These are phyloP conservation scores for Otatea glauca DNA, from an alignment of 176 grass and related monocot species.

Conservation along the genomic window DNA sequence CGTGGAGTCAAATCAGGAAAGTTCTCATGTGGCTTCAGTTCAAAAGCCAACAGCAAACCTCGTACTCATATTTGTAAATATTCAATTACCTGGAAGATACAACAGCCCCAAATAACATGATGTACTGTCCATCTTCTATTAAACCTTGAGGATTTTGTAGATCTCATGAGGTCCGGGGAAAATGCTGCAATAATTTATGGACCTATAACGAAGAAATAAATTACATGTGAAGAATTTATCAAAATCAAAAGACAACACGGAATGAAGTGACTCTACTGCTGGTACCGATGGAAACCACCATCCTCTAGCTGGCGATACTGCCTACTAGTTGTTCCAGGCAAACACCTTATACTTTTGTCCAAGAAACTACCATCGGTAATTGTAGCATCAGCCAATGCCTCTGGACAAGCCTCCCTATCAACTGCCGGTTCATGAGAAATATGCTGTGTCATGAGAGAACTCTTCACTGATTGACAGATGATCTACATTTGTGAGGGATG, in stretches of 20 bases:
- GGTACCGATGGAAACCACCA: conserved; percentile 78
- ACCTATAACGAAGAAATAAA: conserved; percentile 55
- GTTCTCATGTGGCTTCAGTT: conserved; percentile 11
- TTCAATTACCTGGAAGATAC: conserved; percentile 78
- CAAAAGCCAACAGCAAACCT: conserved; percentile 30
- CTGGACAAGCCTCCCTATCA: conserved; percentile 10
- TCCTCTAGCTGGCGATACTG: conserved; percentile 68
- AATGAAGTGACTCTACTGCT: conserved; percentile 29
- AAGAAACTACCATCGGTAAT: conserved; percentile 51
- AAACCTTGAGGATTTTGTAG: conserved; percentile 71
- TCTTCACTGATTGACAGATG: conserved; percentile 47
- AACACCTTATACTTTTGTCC: conserved; percentile 64
- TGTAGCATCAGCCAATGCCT: conserved; percentile 43
- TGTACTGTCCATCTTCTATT: conserved; percentile 85
- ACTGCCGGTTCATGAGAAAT: conserved; percentile 45
- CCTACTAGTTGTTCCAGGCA: conserved; percentile 67
- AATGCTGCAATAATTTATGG: conserved; percentile 93
- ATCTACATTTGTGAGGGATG: conserved; percentile 38
- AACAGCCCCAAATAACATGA: conserved; percentile 82
- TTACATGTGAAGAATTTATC: conserved; percentile 27
- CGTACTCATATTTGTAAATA: conserved; percentile 40
- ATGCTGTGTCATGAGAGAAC: background rate
- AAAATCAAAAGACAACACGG: conserved; percentile 24
- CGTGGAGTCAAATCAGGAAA: background rate
- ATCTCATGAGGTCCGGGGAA: conserved; percentile 90